Evolutionary conservation across 805 yeast species (phyloP), one percentile per base, ranked within the genome.

Genomic region (Yamadazyma ubonensis): DNA sequence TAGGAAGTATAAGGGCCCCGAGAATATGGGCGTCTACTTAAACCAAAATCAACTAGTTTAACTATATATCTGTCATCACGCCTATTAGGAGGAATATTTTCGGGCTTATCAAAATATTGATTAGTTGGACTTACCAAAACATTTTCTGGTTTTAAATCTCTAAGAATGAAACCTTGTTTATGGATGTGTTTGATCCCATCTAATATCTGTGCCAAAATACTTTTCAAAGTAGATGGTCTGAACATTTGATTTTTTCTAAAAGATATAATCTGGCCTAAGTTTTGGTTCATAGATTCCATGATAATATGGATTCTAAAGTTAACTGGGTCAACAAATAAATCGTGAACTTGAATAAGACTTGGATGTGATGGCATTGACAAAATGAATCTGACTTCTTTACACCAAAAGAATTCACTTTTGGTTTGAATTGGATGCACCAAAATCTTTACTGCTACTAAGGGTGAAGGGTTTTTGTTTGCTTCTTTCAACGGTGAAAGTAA

Each of bases 101-200:
- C 52, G 35, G 53, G 59, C 8, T 61, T 49, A 2, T 76, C 76
- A 57, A 75, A 83, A 52, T 74, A 83, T 36, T 71, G 71, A 28
- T 63, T 59, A 5, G 83, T 63, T 16, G 81, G 78, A 26, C 81
- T 70, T 4, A 90, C 78, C 49, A 91, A 73, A 18, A 91, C 83
- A 60, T 91, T 91, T 54, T 91, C 97, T 0, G 99, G 98, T 61
- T 91, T 91, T 35, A 91, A 73, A 67, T 91, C 99, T 42, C 99
- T 75, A 59, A 91, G 98, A 54, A 82, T 82, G 54, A 72, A 86
- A 8, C 76, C 75, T 50, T 71, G 65, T 19, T 61, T 57, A 54
- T 87, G 99, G 40, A 91, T 88, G 59, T 91, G 97, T 41, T 79
- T 75, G 20, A 90, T 71, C 3, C 93, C 99, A 41, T 76, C 71